Evolutionary conservation across 179 eudicot genomes (phyloP).

Genomic region (Carnegiea gigantea): DNA sequence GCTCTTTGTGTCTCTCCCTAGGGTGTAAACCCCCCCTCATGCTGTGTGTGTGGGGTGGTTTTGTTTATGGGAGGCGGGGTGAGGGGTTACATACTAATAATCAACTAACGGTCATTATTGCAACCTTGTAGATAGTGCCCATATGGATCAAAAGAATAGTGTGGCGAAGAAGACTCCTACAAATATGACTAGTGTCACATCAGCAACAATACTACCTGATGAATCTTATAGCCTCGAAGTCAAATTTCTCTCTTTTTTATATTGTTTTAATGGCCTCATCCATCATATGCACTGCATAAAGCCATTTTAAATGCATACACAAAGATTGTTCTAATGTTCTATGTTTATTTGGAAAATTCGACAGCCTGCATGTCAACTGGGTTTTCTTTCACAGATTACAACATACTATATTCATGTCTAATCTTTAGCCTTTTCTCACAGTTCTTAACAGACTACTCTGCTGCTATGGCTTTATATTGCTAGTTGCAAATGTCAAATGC

Average conservation of each 20-base stretch:
- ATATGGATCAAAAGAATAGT: constrained; percentile 54
- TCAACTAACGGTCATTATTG: not conserved
- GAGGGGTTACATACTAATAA: too few species aligned
- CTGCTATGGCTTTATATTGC: too few species aligned
- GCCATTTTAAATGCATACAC: too few species aligned
- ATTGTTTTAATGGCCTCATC: not conserved
- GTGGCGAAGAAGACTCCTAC: constrained; percentile 32
- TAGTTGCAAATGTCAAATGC: too few species aligned
- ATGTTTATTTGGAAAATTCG: not conserved
- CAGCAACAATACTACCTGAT: constrained; percentile 51
- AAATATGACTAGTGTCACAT: constrained; percentile 28
- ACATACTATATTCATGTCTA: too few species aligned
- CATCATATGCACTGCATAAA: not conserved
- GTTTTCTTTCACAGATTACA: not conserved
- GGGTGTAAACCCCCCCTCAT: too few species aligned
- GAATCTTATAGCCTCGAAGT: constrained; percentile 73
- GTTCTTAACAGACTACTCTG: too few species aligned
- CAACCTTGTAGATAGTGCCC: constrained; percentile 37
- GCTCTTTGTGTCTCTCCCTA: too few species aligned
- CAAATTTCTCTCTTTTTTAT: constrained; percentile 9
- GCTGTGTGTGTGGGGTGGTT: too few species aligned
- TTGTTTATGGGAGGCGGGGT: too few species aligned
- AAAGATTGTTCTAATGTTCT: too few species aligned
- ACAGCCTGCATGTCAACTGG: not conserved
- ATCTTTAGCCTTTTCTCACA: too few species aligned